Base-by-base conservation (phyloP, 2,329 filamentous ascomycete genomes). In the Juglanconis sp. region DNA sequence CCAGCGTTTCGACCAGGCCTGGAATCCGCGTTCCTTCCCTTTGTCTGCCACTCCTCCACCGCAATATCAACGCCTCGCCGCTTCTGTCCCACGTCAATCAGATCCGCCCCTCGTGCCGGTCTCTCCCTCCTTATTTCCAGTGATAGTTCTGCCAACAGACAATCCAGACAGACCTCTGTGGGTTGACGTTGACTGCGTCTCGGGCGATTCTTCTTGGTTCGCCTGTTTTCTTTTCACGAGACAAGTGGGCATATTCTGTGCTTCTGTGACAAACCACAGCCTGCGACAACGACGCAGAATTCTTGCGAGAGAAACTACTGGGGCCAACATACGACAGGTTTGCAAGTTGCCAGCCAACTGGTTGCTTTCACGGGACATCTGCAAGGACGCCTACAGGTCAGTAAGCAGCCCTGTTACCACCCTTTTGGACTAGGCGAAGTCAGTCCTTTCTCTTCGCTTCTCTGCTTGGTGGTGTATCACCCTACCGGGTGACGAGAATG, bases 21-120 rank as follows among this genome's bases (percentile, higher is more conserved):
- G 38, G 38, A 52, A 47, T n/a, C 5, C 40, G 40, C 36, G 17
- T 54, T 56, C 53, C 48, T 59, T 47, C 56, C 49, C 56, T 62
- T 62, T 56, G 52, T 59, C 53, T 46, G 31, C 31, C 53, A 36
- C 52, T 44, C 24, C 56, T 47, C 47, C 42, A 47, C 49, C 35
- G 35, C 56, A 53, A 31, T 49, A 55, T 38, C 53, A 55, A 40
- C 54, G 42, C 56, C 49, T 53, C 60, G 57, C 57, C 51, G 53
- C 60, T 62, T 62, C 53, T 56, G 60, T 60, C 50, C 51, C 47
- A 62, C 57, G 35, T 44, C 57, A 50, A 53, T 52, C 30, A 36
- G 56, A 31, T 8, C 47, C 47, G 47, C 11, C 60, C 52, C 47
- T 24, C 17, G 17, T 24, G 17, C 17, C 17, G 17, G 60, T 34